Base-by-base conservation (phyloP, 148 eudicot species). In the Heliosperma pusillum region DNA sequence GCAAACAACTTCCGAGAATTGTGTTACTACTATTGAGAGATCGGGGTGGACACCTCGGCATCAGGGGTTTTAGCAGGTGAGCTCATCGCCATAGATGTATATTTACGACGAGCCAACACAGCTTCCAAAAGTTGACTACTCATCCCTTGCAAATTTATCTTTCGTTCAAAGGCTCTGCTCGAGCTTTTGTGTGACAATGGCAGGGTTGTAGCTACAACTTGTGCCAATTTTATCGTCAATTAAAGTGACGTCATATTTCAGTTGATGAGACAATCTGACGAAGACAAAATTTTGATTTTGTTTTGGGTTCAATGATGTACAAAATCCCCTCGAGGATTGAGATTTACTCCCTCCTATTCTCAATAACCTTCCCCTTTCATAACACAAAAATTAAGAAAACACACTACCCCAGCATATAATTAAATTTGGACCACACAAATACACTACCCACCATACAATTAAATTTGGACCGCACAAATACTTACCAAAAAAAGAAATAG, bases 51-150 rank as follows among this genome's bases (percentile, higher is more conserved):
- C 76, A 21, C 72, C 86, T 8, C 69, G 83, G 61, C 85, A 81
- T 75, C 88, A 4, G 93, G 92, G 66, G 63, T 95, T 73, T 74
- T 92, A 69, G 91, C 90, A 10, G 89, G 94, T 36, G 94, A 59
- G 84, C 84, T 27, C 70, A 70, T 92, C 52, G 87, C 91, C 40
- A 86, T 88, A 21, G 36, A 88, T 79, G 89, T 79, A 69, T 90
- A 89, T 85, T 67, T 89, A 66, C 89, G 77, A 76, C 96, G 92
- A 12, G 44, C 70, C 62, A 81, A 81, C 17, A 25, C 47, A 57
- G 69, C 56, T 42, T 66, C 50, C 45, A 29, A 8, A 59, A 66
- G 40, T 69, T 52, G 19, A 57, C 66, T 59, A 10, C 73, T 70
- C 79, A 4, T 42, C 7, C 27, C 27, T 19, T 60, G 60, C 74